phyloP scores from a whole-genome alignment of 495 filamentous ascomycete genomes.

The Tuber melanosporum region DNA sequence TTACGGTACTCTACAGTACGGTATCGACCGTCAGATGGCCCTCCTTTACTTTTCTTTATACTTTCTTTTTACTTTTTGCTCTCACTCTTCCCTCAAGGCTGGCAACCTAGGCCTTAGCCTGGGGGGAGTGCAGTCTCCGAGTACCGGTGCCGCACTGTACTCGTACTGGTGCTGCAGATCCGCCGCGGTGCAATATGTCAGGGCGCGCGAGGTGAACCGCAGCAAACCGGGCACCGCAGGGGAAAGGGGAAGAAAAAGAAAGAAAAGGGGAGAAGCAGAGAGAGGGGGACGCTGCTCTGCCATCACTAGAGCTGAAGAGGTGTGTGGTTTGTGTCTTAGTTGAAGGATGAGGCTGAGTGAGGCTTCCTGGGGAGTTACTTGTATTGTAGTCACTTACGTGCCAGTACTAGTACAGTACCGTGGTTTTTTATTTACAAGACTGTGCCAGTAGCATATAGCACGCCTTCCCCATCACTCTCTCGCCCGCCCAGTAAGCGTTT shows the following conservation, averaged over 20 bases:
- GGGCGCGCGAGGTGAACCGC: too few relatives aligned
- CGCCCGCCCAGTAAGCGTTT: not conserved
- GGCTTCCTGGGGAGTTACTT: too few relatives aligned
- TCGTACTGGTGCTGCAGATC: not conserved
- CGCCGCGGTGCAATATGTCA: not conserved
- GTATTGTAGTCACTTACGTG: not conserved
- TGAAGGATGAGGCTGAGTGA: not conserved
- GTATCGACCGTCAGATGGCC: not conserved
- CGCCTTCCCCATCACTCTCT: not conserved
- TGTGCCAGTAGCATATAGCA: too few relatives aligned
- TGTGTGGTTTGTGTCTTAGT: too few relatives aligned
- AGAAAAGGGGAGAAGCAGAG: too few relatives aligned
- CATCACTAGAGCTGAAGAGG: too few relatives aligned
- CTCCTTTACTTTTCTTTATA: not conserved
- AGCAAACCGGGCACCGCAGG: not conserved
- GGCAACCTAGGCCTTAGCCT: not conserved
- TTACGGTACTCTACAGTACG: too few relatives aligned
- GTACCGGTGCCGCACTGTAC: too few relatives aligned
- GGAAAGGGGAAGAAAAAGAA: too few relatives aligned
- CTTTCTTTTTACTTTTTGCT: not conserved
- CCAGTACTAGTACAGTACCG: not conserved
- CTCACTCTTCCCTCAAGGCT: not conserved
- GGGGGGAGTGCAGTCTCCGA: too few relatives aligned
- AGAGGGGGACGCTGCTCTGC: too few relatives aligned
- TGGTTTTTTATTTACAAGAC: not conserved